These are phyloP conservation scores for Kalmusia sp. DNA, from an alignment of 2,329 filamentous ascomycete genomes.

Conservation along the genomic window DNA sequence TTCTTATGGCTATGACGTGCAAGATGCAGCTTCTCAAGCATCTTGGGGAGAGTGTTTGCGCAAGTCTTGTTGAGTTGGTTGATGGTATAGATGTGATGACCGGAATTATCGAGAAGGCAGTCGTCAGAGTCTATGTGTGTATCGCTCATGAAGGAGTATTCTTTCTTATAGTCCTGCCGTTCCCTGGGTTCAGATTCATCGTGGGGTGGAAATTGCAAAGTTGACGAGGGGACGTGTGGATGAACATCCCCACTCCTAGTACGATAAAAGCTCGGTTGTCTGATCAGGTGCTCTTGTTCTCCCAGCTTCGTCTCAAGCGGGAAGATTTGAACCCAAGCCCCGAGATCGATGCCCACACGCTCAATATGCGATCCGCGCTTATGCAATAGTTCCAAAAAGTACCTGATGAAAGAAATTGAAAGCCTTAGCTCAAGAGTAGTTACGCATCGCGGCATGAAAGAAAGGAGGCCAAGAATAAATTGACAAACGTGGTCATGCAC, in stretches of 20 bases:
- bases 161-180: neutral
- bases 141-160: neutral
- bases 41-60: slow-evolving; percentile 8
- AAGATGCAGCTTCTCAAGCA: slow-evolving; percentile 14
- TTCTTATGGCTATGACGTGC: neutral
- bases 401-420: slow-evolving; percentile 18
- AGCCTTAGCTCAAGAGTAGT: slow-evolving; percentile 28
- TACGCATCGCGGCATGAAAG: slow-evolving; percentile 15
- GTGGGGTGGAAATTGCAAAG: neutral
- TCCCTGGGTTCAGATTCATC: neutral
- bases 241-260: slow-evolving; percentile 3
- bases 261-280: slow-evolving; percentile 8
- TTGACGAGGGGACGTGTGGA: neutral
- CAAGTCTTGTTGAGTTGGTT: neutral
- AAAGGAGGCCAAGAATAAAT: slow-evolving; percentile 12
- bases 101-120: neutral
- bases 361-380: slow-evolving; percentile 13
- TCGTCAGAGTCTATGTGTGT: neutral
- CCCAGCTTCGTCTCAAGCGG: slow-evolving; percentile 8
- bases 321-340: slow-evolving; percentile 34
- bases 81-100: neutral
- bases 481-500: slow-evolving; percentile 24
- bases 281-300: neutral
- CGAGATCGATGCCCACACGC: slow-evolving; percentile 32
- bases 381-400: slow-evolving; percentile 17